These are phyloP conservation scores for Botrytis cinerea DNA, from an alignment of 2,329 filamentous ascomycete genomes.

Conservation along the genomic window DNA sequence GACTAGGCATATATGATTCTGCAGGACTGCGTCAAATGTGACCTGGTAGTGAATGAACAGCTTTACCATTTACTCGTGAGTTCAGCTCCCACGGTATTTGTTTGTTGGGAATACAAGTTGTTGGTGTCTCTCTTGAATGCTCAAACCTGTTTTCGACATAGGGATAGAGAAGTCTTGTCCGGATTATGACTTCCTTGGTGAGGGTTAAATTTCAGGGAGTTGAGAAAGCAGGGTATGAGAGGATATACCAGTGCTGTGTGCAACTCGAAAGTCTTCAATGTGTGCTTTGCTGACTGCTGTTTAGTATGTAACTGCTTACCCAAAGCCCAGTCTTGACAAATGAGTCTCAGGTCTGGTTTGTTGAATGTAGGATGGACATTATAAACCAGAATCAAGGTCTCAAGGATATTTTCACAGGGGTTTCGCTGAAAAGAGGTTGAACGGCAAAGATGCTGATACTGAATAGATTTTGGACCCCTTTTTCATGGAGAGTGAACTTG, in stretches of 20 bases:
- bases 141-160: background rate
- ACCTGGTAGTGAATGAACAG: background rate
- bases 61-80: background rate
- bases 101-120: too few relatives aligned
- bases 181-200: background rate
- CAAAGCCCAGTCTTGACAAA: background rate
- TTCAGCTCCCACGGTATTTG: background rate
- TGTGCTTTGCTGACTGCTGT: background rate
- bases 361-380: background rate
- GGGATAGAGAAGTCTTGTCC: background rate
- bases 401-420: background rate
- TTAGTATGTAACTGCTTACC: background rate
- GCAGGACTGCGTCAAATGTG: background rate
- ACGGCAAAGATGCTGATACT: background rate
- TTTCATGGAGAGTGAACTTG: background rate
- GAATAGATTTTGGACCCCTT: background rate
- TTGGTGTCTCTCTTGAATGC: background rate
- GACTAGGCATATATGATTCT: background rate
- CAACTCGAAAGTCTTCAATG: background rate
- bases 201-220: background rate
- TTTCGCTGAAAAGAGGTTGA: too few relatives aligned
- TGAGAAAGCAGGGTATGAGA: background rate
- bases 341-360: background rate
- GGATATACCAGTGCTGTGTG: background rate
- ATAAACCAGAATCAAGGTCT: background rate